Base-by-base conservation (phyloP, 352 stramenopile species). In the Globisporangium spinosum region DNA sequence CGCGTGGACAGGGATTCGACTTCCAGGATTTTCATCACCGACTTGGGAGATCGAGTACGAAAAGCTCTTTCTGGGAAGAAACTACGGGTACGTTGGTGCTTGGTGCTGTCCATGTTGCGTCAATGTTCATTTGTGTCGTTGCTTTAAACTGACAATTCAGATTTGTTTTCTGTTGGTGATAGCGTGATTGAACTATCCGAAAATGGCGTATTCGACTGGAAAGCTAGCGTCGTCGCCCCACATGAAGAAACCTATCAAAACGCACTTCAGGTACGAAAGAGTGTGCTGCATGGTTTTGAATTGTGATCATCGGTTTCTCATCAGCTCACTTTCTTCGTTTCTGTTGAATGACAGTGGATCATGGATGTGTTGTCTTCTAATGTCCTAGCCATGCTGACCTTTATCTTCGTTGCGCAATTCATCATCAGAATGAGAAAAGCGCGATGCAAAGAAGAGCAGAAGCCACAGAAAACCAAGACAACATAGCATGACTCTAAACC, bases 31-130 rank as follows among this genome's bases (percentile, higher is more conserved):
- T 29, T 27, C 56, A 13, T 8, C 32, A 12, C 62, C 68, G 8
- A 69, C 72, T 13, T 91, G 76, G 82, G 53, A 63, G 40, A 69
- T 87, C 38, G 61, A 73, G 5, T 78, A 70, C 10, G 73, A 79
- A 9, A 62, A 72, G 3, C 73, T 87, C 3, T 90, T 78, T 62
- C 72, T 90, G 6, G 84, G 84, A 6, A 73, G 80, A 5, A 92
- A 92, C 68, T 92, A 89, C 59, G 82, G 78, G 80, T 91, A 65
- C 49, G 74, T 65, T 40, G 23, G 2, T 55, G 53, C 20, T 49
- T 40, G 23, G 7, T 38, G 17, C 6, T 64, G 43, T 35, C 10
- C 17, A 3, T 59, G 25, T 12, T 49, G 17, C 3, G 17, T 8
- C n/a, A 43, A 9, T 4, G 35, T 47, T 12, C 0, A 32, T 32